Evolutionary conservation across 345 rosid genomes (phyloP).

Genomic region (Linum trigynum): DNA sequence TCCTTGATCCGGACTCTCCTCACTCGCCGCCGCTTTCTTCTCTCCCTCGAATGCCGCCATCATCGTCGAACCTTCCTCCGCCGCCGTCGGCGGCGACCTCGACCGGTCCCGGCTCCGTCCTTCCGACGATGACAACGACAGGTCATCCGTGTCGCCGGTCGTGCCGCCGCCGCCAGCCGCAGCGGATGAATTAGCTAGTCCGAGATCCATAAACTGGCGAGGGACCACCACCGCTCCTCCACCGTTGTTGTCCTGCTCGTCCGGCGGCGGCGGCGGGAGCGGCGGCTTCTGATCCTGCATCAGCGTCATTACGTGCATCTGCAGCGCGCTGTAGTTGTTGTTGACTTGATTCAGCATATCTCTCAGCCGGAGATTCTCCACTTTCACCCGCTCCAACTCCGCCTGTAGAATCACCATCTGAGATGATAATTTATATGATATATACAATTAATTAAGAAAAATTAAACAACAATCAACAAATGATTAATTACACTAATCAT

Average conservation of each 20-base stretch:
- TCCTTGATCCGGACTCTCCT: conserved; percentile 36
- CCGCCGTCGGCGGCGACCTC: conserved; percentile 25
- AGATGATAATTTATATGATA: no score
- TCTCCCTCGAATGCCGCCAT: conserved; percentile 12
- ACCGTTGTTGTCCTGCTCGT: conserved; percentile 13
- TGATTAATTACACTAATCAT: neutral
- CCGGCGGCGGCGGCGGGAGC: conserved; percentile 8
- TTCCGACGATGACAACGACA: conserved; percentile 39
- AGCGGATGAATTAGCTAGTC: conserved; percentile 19
- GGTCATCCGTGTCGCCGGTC: conserved; percentile 27
- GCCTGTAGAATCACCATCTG: conserved; percentile 43
- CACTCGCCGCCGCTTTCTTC: conserved; percentile 21
- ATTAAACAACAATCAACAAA: no score
- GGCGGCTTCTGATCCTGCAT: conserved; percentile 21
- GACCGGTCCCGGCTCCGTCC: conserved; percentile 16
- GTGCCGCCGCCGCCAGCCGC: conserved; percentile 6
- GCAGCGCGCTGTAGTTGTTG: conserved; percentile 35
- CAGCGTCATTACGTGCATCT: conserved; percentile 31
- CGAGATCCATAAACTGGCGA: conserved; percentile 49
- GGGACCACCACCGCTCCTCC: conserved; percentile 23
- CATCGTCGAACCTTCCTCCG: conserved; percentile 1
- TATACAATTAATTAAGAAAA: neutral
- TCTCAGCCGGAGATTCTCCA: conserved; percentile 45
- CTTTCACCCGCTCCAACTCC: conserved; percentile 34
- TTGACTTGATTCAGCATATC: conserved; percentile 36